phyloP scores from a whole-genome alignment of 148 eudicot genomes.

The Rhododendron mucronatum region DNA sequence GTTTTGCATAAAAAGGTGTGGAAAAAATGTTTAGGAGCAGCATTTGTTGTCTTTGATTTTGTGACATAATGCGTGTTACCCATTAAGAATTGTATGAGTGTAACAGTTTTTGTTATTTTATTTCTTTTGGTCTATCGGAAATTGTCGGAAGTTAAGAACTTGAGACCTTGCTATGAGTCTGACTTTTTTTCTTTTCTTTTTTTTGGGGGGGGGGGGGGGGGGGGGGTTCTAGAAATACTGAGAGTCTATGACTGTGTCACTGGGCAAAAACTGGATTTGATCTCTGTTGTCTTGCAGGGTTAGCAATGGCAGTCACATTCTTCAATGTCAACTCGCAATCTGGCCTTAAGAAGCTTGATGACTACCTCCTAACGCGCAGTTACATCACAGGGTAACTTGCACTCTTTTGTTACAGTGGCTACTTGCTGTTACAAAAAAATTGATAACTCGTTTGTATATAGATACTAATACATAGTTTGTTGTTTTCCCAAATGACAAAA shows the following conservation, averaged over 20 bases:
- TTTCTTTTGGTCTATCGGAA: not conserved
- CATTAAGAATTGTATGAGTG: not conserved
- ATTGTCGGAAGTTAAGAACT: not conserved
- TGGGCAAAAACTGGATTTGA: not conserved
- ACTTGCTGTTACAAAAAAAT: not conserved
- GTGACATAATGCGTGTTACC: not conserved
- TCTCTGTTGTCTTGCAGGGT: conserved; percentile 4
- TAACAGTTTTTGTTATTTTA: not conserved
- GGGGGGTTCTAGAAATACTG: not conserved
- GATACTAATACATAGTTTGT: not conserved
- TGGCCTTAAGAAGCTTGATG: conserved; percentile 91
- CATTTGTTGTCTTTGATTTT: not conserved
- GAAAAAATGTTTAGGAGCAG: not conserved
- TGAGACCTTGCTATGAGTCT: not conserved
- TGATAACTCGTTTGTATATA: not conserved
- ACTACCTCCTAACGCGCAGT: conserved; percentile 73
- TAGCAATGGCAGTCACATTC: conserved; percentile 70
- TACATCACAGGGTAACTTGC: conserved; percentile 71
- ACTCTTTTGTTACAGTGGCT: not conserved
- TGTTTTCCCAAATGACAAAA: not conserved
- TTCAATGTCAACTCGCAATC: conserved; percentile 46
- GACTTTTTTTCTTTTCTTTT: no score
- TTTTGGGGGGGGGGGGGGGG: no score
- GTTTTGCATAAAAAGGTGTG: not conserved
- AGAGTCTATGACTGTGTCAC: not conserved